phyloP scores from a whole-genome alignment of 108 stramenopile genomes.

The Epipyxis sp. region DNA sequence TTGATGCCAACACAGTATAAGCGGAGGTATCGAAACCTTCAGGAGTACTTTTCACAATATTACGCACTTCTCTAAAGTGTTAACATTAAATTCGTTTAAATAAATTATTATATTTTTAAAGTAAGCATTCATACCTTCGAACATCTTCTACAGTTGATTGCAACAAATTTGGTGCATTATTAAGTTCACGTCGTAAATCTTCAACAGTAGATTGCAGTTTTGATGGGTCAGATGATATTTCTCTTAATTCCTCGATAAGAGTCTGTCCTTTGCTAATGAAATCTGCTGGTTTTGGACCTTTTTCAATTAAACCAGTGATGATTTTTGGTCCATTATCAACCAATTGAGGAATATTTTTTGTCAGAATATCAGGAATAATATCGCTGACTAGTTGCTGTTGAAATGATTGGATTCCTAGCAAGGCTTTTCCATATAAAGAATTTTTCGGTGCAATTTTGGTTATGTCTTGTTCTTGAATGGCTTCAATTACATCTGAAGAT shows the following conservation, averaged over 20 bases:
- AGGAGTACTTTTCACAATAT: constrained; percentile 36
- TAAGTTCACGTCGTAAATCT: not conserved
- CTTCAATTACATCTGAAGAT: not conserved
- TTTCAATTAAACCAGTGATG: not conserved
- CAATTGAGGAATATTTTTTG: not conserved
- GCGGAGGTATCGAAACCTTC: constrained; percentile 71
- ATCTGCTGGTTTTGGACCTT: constrained; percentile 18
- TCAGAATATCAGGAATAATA: constrained; percentile 14
- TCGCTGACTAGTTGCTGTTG: not conserved
- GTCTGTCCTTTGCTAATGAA: not conserved
- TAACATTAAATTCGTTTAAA: too few species aligned
- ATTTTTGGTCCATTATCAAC: constrained; percentile 10
- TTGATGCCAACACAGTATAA: constrained; percentile 60
- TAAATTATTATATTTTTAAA: too few species aligned
- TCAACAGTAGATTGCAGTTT: not conserved
- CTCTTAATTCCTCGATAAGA: not conserved
- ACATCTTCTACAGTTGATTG: too few species aligned
- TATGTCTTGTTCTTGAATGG: not conserved
- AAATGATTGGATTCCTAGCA: not conserved
- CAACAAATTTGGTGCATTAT: too few species aligned
- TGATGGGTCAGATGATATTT: not conserved
- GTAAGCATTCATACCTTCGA: too few species aligned
- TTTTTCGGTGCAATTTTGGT: not conserved
- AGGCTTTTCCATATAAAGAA: not conserved
- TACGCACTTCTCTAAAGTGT: not conserved